These are phyloP conservation scores for Malania oleifera DNA, from an alignment of 164 flowering plant genomes.

Conservation along the genomic window DNA sequence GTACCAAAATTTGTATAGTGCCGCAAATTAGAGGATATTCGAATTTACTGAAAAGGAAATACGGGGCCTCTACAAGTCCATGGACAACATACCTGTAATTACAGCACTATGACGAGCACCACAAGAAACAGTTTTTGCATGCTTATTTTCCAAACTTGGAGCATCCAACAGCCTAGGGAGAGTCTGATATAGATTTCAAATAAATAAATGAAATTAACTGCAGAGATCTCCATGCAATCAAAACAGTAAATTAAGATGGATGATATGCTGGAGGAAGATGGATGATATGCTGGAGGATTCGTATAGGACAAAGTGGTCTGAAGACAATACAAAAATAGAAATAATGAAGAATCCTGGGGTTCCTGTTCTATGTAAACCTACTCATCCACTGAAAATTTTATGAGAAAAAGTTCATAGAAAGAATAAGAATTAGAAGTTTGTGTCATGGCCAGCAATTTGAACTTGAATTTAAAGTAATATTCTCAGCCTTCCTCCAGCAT, in stretches of 20 bases:
- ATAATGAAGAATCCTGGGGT: background rate
- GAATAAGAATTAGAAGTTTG: background rate
- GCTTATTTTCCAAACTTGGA: slow-evolving; percentile 59
- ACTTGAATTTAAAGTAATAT: background rate
- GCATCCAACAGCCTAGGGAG: slow-evolving; percentile 81
- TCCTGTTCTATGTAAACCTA: background rate
- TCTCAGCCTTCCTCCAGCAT: background rate
- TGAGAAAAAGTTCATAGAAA: background rate
- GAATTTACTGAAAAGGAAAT: too few relatives aligned
- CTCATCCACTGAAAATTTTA: background rate
- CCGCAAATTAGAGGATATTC: too few relatives aligned
- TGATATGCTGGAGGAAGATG: background rate
- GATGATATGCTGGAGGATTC: background rate
- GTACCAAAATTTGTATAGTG: too few relatives aligned
- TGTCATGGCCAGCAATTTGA: background rate
- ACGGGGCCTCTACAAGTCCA: background rate
- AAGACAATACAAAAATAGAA: background rate
- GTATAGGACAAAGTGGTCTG: background rate
- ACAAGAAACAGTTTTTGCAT: slow-evolving; percentile 70
- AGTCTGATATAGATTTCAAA: slow-evolving; percentile 40
- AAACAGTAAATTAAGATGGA: slow-evolving; percentile 1
- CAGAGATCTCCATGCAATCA: background rate
- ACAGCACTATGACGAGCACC: slow-evolving; percentile 92
- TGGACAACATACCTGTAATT: slow-evolving; percentile 47
- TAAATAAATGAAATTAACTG: slow-evolving; percentile 8